Evolutionary conservation across 2,329 filamentous ascomycete species (phyloP), one percentile per base, ranked within the genome.

Genomic region (Pleomassaria siparia): DNA sequence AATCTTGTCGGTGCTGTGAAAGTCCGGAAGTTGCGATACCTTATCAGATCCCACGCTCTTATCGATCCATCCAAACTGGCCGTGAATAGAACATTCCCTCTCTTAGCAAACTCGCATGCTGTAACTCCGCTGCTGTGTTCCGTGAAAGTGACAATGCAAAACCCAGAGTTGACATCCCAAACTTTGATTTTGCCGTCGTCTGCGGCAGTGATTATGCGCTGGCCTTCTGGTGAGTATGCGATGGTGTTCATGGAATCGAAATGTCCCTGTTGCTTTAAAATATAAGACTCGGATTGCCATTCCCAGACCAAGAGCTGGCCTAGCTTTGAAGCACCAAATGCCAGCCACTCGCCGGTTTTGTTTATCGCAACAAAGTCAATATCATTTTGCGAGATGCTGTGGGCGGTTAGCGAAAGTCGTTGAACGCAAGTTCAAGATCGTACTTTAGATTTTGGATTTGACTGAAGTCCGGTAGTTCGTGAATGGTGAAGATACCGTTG

Each of bases 121-220:
- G 92, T 97, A 2, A 99, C 91, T 45, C 90, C 91, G 56, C 90
- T 92, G 1, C 89, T 91, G 70, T 99, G 94, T 71, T 99, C 95
- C 0, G 92, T 96, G 62, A 99, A 99, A 0, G 94, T 99, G 24
- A 97, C 92, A 28, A 97, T 89, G 63, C 94, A 99, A 75, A 99
- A 99, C 0, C 95, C 94, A 0, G 94, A 96, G 48, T 89, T 88
- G 24, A 92, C 86, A 69, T 99, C 94, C 94, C 94, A 99, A 26
- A 99, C 89, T 70, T 99, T 99, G 70, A 99, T 88, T 73, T 97
- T 97, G 43, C 94, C 94, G 69, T 99, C 95, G 61, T 99, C 95
- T 2, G 94, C 89, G 2, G 90, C 88, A 0, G 94, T 99, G 50
- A 99, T 87, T 54, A 99, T 89, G 30, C 88, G 86, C 64, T 95